Percentiles rank a stretch among this genome's conserved stretches.
Evolutionary conservation across 2,329 filamentous ascomycete species (phyloP).

Genomic region (Arthroderma sp.): DNA sequence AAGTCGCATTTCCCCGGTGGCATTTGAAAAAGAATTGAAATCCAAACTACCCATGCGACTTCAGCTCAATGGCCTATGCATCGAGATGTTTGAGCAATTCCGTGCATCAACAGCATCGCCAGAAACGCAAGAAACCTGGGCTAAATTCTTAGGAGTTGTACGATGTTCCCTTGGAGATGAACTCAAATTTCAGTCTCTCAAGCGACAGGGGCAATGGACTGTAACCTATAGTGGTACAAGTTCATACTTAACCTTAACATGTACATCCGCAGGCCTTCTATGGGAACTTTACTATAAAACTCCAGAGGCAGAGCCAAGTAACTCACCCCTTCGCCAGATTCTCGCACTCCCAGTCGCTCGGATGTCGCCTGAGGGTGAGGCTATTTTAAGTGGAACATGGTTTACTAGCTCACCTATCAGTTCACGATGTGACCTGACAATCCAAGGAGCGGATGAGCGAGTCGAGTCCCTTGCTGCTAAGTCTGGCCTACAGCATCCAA

Average conservation of each 20-base stretch:
- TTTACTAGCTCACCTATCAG: constrained; percentile 30
- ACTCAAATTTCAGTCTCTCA: constrained; percentile 21
- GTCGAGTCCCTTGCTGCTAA: constrained; percentile 27
- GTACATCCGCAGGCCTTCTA: constrained; percentile 19
- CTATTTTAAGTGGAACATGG: constrained; percentile 31
- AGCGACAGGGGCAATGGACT: constrained; percentile 29
- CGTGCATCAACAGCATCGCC: not conserved
- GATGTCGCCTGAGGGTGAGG: constrained; percentile 25
- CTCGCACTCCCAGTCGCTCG: constrained; percentile 35
- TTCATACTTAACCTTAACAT: constrained; percentile 28
- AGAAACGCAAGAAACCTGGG: constrained; percentile 6
- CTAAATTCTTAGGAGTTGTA: constrained; percentile 4
- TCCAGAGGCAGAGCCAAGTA: constrained; percentile 23
- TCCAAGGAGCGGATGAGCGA: constrained; percentile 23
- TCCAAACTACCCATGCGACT: constrained; percentile 31
- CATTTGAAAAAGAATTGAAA: constrained; percentile 34
- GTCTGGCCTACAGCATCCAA: constrained; percentile 26
- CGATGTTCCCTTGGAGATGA: constrained; percentile 18
- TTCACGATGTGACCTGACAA: constrained; percentile 19
- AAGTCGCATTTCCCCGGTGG: constrained; percentile 25
- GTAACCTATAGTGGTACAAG: constrained; percentile 27
- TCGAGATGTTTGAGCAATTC: constrained; percentile 14
- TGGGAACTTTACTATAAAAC: constrained; percentile 40
- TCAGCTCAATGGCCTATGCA: constrained; percentile 19
- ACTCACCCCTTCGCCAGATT: constrained; percentile 29